Base-by-base conservation (phyloP, 306 rosid genomes). In the Castanea mollissima region DNA sequence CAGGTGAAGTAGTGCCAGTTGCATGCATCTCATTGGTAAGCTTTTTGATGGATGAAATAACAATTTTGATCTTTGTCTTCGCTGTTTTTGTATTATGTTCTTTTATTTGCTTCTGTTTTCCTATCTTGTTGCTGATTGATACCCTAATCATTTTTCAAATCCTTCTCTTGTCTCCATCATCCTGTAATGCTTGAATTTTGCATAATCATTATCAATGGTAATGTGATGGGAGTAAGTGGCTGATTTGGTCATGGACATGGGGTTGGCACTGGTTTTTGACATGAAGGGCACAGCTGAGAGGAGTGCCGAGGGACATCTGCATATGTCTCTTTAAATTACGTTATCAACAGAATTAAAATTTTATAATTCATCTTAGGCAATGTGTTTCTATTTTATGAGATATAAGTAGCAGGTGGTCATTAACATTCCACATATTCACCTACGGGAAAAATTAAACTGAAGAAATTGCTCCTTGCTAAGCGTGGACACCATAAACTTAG, bases 1-100 rank as follows among this genome's bases (percentile, higher is more conserved):
- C 68, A 29, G 79, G 86, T 21, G 75, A 84, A 80, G 85, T 77
- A 79, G 87, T 87, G 82, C 98, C 97, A 13, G 98, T 92, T 63
- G 97, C 94, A 11, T 92, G 99, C 86, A 89, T 95, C 89, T 84
- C 97, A 31, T 80, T 92, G 97, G 99, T 95, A 85, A 75, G 90
- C 67, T 72, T 54, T 63, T 84, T 62, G 32, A 49, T 69, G 64
- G 25, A 63, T 57, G 29, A 57, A 82, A 54, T 62, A 70, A 67
- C 46, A 74, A 38, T 78, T 32, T 59, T 52, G 60, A 54, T 51
- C 13, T 62, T 67, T 5, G 60, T 67, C 59, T 41, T 64, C 51
- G 0, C 2, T 58, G 14, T 58, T 6, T 35, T 19, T 35, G 18
- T 68, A 32, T 9, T 68, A 73, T 76, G 25, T 76, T 62, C 72